Base-by-base conservation (phyloP, 1,284 basidiomycete species). In the Ustilago nuda region DNA sequence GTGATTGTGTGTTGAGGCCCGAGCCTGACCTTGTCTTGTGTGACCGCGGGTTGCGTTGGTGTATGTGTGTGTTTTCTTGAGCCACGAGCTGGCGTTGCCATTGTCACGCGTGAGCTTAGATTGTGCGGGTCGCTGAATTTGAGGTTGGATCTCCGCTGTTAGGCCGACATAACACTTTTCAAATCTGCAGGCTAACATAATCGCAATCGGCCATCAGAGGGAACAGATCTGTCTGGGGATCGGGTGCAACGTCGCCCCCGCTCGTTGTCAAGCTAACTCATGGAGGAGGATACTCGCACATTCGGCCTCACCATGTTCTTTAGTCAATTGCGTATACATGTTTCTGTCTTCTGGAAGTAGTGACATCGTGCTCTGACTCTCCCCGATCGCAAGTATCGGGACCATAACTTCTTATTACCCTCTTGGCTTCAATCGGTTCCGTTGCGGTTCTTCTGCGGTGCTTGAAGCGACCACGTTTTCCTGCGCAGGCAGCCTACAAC, bases 1-100 rank as follows among this genome's bases (percentile, higher is more conserved):
- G 15, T 51, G 23, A 12, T 13, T n/a, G 15, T 36, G 13, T 50
- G n/a, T 32, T 32, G 27, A 35, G 48, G 30, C 48, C 11, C 13
- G 48, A 50, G 27, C 48, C 48, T 48, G 46, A 48, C 19, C 19
- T 3, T 3, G 19, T 43, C 32, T 52, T 5, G 32, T 30, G 2
- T 52, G 50, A 8, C 11, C 23, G 50, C 32, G 53, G 39, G 7
- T 55, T 19, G 17, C 19, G 36, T 50, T 7, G 19, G 15, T 54
- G 32, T 50, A 13, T 39, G 15, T 54, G 32, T 41, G 50, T 37
- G 6, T 37, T 7, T 53, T 37, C 33, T 53, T 35, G 52, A 53
- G 8, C 48, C 27, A 50, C 48, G 48, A 50, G 48, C 48, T 50
- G 48, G 48, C 48, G 48, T 50, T 39, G 2, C 27, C 11, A 12